Conservation (phyloP, 2,329 filamentous ascomycete genomes). For the Aureobasidium subglaciale region DNA sequence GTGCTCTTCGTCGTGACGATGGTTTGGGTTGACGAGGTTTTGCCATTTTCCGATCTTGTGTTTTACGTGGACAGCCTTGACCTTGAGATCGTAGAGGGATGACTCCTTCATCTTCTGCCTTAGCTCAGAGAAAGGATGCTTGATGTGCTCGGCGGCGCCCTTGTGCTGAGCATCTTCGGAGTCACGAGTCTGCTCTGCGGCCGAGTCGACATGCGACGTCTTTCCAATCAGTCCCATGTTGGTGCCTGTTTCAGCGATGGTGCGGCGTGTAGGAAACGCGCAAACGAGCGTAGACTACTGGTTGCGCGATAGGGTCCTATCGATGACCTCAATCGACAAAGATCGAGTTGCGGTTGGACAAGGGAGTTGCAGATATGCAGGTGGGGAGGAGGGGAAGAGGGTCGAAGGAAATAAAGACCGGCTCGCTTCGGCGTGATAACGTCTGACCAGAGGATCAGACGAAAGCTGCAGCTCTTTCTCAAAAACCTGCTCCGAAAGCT, state of each 20-base stretch:
- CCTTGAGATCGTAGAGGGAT: conserved; percentile 42
- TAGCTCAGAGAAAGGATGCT: conserved; percentile 24
- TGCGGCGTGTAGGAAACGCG: not conserved
- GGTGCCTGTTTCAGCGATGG: not conserved
- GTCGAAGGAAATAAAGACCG: not conserved
- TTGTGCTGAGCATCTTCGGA: not conserved
- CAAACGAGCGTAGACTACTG: not conserved
- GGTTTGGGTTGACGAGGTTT: conserved; percentile 72
- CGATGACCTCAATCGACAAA: not conserved
- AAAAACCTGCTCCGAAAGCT: conserved; percentile 1
- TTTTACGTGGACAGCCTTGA: conserved; percentile 52
- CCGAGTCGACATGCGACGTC: conserved; percentile 3
- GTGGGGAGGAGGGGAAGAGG: not conserved
- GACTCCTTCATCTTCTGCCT: conserved; percentile 41
- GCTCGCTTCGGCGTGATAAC: conserved; percentile 2
- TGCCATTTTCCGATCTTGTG: conserved; percentile 57
- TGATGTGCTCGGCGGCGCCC: conserved; percentile 19
- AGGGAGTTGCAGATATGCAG: not conserved
- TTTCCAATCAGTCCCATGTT: conserved; percentile 15
- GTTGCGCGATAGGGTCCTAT: not conserved
- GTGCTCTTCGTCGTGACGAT: conserved; percentile 90
- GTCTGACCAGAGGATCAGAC: not conserved
- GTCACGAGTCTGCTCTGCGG: not conserved
- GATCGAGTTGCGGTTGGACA: not conserved
- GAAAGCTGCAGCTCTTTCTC: not conserved